phyloP scores from a whole-genome alignment of 768 basidiomycete species.

The Aureoboletus auriporus region DNA sequence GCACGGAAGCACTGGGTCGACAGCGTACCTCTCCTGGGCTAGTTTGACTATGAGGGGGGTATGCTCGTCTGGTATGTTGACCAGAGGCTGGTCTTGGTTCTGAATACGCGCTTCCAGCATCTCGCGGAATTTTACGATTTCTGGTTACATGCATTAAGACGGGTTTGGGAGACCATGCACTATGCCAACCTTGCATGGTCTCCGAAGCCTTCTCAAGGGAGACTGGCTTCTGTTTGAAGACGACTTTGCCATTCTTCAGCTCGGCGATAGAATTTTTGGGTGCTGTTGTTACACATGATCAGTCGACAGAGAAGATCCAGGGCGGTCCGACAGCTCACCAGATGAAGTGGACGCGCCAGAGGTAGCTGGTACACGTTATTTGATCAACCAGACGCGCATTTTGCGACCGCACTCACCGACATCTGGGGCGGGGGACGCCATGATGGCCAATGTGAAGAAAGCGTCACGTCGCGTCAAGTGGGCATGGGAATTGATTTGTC shows the following conservation, averaged over 20 bases:
- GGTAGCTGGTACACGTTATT: slow-evolving; percentile 9
- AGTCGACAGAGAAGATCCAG: not conserved
- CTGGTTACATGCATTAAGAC: slow-evolving; percentile 32
- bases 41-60: slow-evolving; percentile 76
- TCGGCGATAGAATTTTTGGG: slow-evolving; percentile 50
- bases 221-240: slow-evolving; percentile 70
- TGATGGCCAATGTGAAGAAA: slow-evolving; percentile 15
- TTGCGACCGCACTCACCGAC: slow-evolving; percentile 13
- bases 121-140: slow-evolving; percentile 73
- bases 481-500: slow-evolving; percentile 32
- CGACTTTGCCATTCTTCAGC: slow-evolving; percentile 71
- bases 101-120: slow-evolving; percentile 58
- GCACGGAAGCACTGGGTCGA: not conserved
- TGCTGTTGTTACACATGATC: slow-evolving; percentile 26
- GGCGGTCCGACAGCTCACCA: slow-evolving; percentile 13
- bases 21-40: slow-evolving; percentile 74
- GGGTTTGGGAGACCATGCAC: not conserved
- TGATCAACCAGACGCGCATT: slow-evolving; percentile 3
- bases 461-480: slow-evolving; percentile 15
- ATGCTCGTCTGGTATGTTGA: slow-evolving; percentile 62
- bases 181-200: slow-evolving; percentile 67
- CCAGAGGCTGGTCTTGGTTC: slow-evolving; percentile 47
- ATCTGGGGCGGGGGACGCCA: slow-evolving; percentile 15
- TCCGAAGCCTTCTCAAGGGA: slow-evolving; percentile 78
- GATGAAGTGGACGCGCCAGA: slow-evolving; percentile 7